These are phyloP conservation scores for Saccharomycopsis capsularis DNA, from an alignment of 805 yeast species.

Conservation along the genomic window DNA sequence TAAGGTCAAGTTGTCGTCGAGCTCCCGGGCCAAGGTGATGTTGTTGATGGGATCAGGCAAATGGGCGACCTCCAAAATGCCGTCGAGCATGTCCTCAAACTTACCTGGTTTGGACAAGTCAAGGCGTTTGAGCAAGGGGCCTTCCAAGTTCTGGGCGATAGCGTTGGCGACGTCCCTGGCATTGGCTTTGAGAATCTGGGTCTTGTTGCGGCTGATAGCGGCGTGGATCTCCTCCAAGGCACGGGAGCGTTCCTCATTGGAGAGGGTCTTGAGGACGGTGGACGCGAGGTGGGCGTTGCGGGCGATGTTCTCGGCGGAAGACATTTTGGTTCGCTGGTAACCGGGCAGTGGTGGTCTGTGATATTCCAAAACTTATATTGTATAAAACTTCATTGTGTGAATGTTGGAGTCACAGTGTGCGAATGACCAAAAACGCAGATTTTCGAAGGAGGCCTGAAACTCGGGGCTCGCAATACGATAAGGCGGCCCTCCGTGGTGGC, in stretches of 20 bases:
- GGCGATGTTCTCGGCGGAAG: slow-evolving; percentile 44
- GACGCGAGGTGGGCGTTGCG: slow-evolving; percentile 77
- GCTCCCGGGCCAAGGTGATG: slow-evolving; percentile 68
- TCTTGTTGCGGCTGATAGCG: slow-evolving; percentile 53
- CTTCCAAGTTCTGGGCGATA: slow-evolving; percentile 47
- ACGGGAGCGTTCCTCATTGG: slow-evolving; percentile 62
- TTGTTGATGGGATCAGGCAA: slow-evolving; percentile 93
- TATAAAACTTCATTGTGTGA: not conserved
- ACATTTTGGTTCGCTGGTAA: no score
- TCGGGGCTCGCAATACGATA: not conserved
- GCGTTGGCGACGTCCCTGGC: slow-evolving; percentile 69
- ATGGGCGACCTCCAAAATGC: slow-evolving; percentile 83
- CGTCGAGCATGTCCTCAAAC: slow-evolving; percentile 90
- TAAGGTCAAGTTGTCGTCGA: slow-evolving; percentile 84
- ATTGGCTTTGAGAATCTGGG: slow-evolving; percentile 65
- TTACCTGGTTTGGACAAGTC: slow-evolving; percentile 80
- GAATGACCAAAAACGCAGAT: no score
- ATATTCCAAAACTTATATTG: not conserved
- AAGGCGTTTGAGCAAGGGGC: slow-evolving; percentile 73
- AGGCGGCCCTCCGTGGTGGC: no score
- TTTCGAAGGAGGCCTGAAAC: not conserved
- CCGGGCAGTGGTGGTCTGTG: not conserved
- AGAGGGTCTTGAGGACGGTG: slow-evolving; percentile 68
- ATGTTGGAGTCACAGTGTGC: not conserved
- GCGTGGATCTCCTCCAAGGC: slow-evolving; percentile 72